Evolutionary conservation across 164 flowering plant species (phyloP), one percentile per base, ranked within the genome.

Genomic region (Euptelea pleiosperma): DNA sequence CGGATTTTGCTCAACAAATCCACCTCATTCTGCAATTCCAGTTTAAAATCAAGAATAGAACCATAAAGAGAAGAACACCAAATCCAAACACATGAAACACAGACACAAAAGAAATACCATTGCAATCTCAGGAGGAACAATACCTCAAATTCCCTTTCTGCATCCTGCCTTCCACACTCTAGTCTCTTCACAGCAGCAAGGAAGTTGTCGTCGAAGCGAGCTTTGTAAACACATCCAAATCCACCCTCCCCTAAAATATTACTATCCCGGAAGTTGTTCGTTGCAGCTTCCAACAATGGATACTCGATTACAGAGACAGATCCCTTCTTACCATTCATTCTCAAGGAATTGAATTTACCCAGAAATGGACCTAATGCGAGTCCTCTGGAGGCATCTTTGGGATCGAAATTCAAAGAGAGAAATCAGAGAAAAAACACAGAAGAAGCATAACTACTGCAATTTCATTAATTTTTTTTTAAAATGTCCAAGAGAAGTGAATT

Each of bases 121-220:
- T 45, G 1, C 2, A 52, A 24, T 33, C 15, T 28, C 34, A 22
- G 3, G 31, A 61, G 1, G 12, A 45, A 43, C 15, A 30, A 26
- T 65, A 93, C 99, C 99, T 87, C 79, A 33, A 79, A 93, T 70
- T 86, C 92, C 75, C 64, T 78, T 60, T 75, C 77, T 28, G 77
- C 84, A 37, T 79, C 90, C 30, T 67, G 76, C 16, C 72, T 78
- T 41, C 67, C 73, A 62, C 66, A 63, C 45, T 84, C 74, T 10
- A 87, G 36, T 65, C 66, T 87, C 73, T 93, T 93, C 25, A 88
- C 94, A 10, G 97, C 97, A 52, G 80, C 94, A 33, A 52, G 53
- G 29, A 66, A 60, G 31, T 77, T 64, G 44, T 79, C 79, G 43
- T 79, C 78, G 33, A 93, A 79, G 0, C 50, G 61, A 55, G 86